A percentile compares a stretch with the other conserved stretches of the same genome.
Conservation (phyloP, 768 basidiomycete genomes). For the Boletus sp. region DNA sequence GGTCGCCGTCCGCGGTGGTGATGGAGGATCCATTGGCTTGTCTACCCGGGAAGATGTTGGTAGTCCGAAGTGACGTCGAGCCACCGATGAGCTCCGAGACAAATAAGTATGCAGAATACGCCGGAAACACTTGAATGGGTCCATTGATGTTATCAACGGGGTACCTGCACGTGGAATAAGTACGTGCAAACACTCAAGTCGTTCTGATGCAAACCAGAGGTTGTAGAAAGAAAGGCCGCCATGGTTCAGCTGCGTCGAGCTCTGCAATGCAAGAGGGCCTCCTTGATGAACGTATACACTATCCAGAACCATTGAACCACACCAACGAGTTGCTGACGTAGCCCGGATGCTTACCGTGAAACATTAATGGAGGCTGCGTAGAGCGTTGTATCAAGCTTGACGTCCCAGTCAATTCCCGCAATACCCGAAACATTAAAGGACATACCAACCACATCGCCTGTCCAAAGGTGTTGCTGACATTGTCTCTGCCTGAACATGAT, state of each 20-base stretch:
- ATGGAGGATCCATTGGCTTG: slow-evolving; percentile 51
- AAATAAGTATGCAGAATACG: slow-evolving; percentile 52
- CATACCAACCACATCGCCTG: slow-evolving; percentile 53
- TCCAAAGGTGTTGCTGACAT: slow-evolving; percentile 53
- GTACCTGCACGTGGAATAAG: slow-evolving; percentile 34
- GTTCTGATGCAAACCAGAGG: slow-evolving; percentile 37
- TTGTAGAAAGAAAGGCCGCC: slow-evolving; percentile 45
- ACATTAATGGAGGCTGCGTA: slow-evolving; percentile 41
- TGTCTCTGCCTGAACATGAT: slow-evolving; percentile 48
- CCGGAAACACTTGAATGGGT: slow-evolving; percentile 49
- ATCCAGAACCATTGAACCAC: not conserved
- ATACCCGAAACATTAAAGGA: not conserved
- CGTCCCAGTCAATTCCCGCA: not conserved
- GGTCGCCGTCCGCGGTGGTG: slow-evolving; percentile 48
- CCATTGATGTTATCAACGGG: slow-evolving; percentile 47
- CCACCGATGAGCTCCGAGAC: slow-evolving; percentile 45
- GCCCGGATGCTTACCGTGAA: slow-evolving; percentile 34
- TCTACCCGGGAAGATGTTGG: slow-evolving; percentile 51
- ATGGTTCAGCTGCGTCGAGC: slow-evolving; percentile 47
- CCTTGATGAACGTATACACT: slow-evolving; percentile 56
- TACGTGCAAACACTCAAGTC: not conserved
- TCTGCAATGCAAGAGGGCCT: slow-evolving; percentile 49
- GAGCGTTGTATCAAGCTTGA: slow-evolving; percentile 18
- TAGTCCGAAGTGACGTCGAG: slow-evolving; percentile 42
- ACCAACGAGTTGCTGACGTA: not conserved